These are phyloP conservation scores for Suhomyces atakaporum DNA, from an alignment of 1,139 yeast genomes.

Conservation along the genomic window DNA sequence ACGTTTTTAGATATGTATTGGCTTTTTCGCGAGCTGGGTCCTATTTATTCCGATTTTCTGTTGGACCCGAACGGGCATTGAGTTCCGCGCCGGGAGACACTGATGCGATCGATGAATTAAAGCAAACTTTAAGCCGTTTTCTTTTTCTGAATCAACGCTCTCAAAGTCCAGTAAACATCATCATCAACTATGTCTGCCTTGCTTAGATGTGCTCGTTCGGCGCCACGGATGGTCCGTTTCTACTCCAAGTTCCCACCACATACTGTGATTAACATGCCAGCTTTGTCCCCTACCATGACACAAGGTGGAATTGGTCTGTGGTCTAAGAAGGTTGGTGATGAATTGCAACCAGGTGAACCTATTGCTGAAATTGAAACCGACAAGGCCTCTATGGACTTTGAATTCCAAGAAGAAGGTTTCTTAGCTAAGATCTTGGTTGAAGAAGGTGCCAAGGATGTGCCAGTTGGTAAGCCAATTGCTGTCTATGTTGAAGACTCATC, in stretches of 20 bases:
- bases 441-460: conserved; percentile 86
- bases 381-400: conserved; percentile 98
- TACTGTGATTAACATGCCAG: conserved; percentile 82
- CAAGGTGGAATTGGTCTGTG: conserved; percentile 89
- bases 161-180: conserved; percentile 6
- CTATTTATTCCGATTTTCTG: background rate
- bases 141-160: conserved; percentile 9
- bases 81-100: conserved; percentile 29
- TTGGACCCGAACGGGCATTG: conserved; percentile 19
- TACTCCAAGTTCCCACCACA: conserved; percentile 62
- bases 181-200: conserved; percentile 13
- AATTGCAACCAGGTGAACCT: conserved; percentile 86
- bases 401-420: conserved; percentile 97
- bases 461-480: conserved; percentile 95
- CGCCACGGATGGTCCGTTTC: conserved; percentile 33
- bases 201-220: conserved; percentile 15
- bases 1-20: too few species aligned
- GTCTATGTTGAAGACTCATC: conserved; percentile 87
- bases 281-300: conserved; percentile 97
- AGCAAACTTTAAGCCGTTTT: conserved; percentile 10
- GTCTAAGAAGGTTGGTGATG: conserved; percentile 88
- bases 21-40: too few species aligned
- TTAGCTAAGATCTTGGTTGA: conserved; percentile 87
- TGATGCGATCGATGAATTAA: conserved; percentile 23
- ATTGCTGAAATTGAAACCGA: conserved; percentile 98